Evolutionary conservation across 2,329 filamentous ascomycete genomes (phyloP).

Genomic region (Coniochaeta pulveracea): DNA sequence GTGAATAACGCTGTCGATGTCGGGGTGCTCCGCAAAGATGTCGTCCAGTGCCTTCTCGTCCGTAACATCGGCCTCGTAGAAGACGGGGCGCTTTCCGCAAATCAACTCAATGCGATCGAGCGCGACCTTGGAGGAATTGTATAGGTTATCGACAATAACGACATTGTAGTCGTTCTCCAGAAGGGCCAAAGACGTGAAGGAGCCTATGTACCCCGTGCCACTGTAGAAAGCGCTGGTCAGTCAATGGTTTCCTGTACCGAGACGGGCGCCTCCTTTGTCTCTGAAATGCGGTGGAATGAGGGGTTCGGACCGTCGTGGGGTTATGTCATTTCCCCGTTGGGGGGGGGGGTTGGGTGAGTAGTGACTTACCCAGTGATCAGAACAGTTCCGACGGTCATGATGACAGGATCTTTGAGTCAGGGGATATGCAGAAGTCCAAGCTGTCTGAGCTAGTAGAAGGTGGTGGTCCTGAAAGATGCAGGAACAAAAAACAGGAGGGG

Average conservation of each 20-base stretch:
- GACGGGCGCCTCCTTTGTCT: too few relatives aligned
- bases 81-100: slow-evolving; percentile 73
- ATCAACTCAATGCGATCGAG: slow-evolving; percentile 94
- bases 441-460: too few relatives aligned
- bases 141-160: slow-evolving; percentile 89
- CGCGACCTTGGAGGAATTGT: slow-evolving; percentile 89
- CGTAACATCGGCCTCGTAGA: slow-evolving; percentile 81
- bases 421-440: neutral
- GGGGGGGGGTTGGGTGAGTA: slow-evolving; percentile 1
- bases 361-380: slow-evolving; percentile 76
- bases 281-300: too few relatives aligned
- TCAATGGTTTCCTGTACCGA: too few relatives aligned
- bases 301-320: too few relatives aligned
- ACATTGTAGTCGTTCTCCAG: slow-evolving; percentile 94
- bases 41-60: slow-evolving; percentile 73
- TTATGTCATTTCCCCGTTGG: neutral
- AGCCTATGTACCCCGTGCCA: slow-evolving; percentile 98
- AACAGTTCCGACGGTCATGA: slow-evolving; percentile 76
- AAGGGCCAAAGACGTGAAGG: slow-evolving; percentile 85
- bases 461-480: neutral
- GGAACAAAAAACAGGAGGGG: neutral
- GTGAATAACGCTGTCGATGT: slow-evolving; percentile 97
- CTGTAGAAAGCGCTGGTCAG: slow-evolving; percentile 48
- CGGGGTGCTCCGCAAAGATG: slow-evolving; percentile 79
- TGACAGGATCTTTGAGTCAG: neutral